Conservation (phyloP, 495 filamentous ascomycete species). For the Talaromyces borbonicus region DNA sequence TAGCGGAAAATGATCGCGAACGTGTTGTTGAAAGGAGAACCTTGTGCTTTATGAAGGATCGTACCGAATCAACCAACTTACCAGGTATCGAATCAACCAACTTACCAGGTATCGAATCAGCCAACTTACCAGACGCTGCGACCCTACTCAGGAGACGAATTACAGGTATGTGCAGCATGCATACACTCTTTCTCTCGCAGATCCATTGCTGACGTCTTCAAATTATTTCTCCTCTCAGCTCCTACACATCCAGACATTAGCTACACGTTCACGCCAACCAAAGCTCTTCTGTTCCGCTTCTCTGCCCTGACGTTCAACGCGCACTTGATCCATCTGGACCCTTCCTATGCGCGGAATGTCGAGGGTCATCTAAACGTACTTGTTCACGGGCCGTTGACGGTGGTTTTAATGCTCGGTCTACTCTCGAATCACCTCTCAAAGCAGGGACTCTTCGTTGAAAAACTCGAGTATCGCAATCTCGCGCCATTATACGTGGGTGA, state of each 20-base stretch:
- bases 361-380: conserved; percentile 70
- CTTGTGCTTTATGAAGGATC: conserved; percentile 51
- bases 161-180: conserved; percentile 23
- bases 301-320: conserved; percentile 80
- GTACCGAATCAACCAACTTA: too few relatives aligned
- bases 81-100: too few relatives aligned
- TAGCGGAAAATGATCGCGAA: conserved; percentile 34
- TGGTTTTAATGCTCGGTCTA: conserved; percentile 61
- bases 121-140: too few relatives aligned
- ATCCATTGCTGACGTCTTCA: conserved; percentile 11
- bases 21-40: conserved; percentile 43
- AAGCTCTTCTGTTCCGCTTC: conserved; percentile 69
- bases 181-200: conserved; percentile 8
- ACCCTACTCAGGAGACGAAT: conserved; percentile 19
- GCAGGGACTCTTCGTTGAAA: conserved; percentile 24
- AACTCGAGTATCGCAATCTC: conserved; percentile 72
- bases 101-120: too few relatives aligned
- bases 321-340: conserved; percentile 77
- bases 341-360: conserved; percentile 50
- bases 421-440: conserved; percentile 41
- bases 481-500: conserved; percentile 70
- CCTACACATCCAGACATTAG: conserved; percentile 43
- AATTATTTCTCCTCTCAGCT: conserved; percentile 13
- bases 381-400: conserved; percentile 78
- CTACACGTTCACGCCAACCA: conserved; percentile 50